These are phyloP conservation scores for Clarireedia hainanense DNA, from an alignment of 2,329 filamentous ascomycete genomes.

Conservation along the genomic window DNA sequence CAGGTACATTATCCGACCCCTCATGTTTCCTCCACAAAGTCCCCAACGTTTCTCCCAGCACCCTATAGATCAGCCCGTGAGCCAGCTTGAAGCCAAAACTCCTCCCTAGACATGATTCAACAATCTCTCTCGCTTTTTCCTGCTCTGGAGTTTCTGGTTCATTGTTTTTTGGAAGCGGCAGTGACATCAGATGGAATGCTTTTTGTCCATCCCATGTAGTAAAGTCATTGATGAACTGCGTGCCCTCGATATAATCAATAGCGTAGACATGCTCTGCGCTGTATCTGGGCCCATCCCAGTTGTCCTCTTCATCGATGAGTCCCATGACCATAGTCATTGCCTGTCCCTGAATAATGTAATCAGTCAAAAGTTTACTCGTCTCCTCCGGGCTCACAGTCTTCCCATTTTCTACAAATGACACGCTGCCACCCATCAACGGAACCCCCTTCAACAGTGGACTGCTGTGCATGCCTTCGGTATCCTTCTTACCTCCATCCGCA, in stretches of 20 bases:
- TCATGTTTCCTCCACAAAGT: slow-evolving; percentile 44
- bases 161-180: slow-evolving; percentile 31
- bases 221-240: slow-evolving; percentile 44
- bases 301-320: slow-evolving; percentile 40
- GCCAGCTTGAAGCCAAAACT: slow-evolving; percentile 50
- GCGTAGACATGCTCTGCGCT: slow-evolving; percentile 40
- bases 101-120: slow-evolving; percentile 40
- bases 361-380: slow-evolving; percentile 37
- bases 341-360: slow-evolving; percentile 52
- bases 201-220: slow-evolving; percentile 43
- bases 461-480: slow-evolving; percentile 43
- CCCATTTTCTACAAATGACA: slow-evolving; percentile 25
- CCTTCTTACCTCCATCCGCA: slow-evolving; percentile 35
- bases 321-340: slow-evolving; percentile 44
- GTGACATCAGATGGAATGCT: slow-evolving; percentile 44
- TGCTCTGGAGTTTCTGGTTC: slow-evolving; percentile 40
- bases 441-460: slow-evolving; percentile 40
- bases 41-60: slow-evolving; percentile 42
- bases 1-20: slow-evolving; percentile 40
- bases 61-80: slow-evolving; percentile 43
- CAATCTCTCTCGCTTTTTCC: slow-evolving; percentile 39
- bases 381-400: slow-evolving; percentile 33
- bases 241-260: slow-evolving; percentile 41
- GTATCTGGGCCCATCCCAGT: slow-evolving; percentile 48
- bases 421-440: slow-evolving; percentile 29